A percentile compares a stretch with the other conserved stretches of the same genome.
Evolutionary conservation across 1,139 yeast species (phyloP).

Genomic region (Dujonia santamariae): DNA sequence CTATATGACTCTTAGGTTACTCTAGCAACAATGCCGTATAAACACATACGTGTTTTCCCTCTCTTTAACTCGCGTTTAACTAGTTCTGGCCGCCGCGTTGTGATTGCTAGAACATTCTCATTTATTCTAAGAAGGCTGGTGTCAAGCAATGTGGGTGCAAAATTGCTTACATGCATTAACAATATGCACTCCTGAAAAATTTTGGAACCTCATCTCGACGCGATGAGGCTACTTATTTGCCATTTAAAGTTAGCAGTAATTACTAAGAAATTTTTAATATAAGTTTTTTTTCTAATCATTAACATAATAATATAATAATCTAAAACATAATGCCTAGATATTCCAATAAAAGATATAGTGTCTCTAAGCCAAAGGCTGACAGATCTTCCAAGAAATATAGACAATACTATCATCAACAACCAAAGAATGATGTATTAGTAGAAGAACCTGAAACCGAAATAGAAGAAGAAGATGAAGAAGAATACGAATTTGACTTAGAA

Average conservation of each 20-base stretch:
- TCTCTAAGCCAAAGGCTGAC: conserved; percentile 17
- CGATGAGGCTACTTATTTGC: too few species aligned
- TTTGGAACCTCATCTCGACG: conserved; percentile 8
- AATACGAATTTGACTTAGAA: conserved; percentile 20
- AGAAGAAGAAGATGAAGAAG: conserved; percentile 19
- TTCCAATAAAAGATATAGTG: conserved; percentile 12
- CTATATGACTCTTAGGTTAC: too few species aligned
- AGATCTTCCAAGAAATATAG: conserved; percentile 22
- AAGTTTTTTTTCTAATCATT: not conserved
- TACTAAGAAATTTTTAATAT: conserved; percentile 2
- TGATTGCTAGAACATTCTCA: conserved; percentile 3
- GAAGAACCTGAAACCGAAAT: conserved; percentile 36
- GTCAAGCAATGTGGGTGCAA: conserved; percentile 1
- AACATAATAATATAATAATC: not conserved
- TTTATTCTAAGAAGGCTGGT: not conserved
- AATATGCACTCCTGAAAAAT: conserved; percentile 11
- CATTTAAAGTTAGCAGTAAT: conserved; percentile 1
- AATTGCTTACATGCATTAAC: conserved; percentile 2
- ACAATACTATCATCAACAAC: conserved; percentile 34
- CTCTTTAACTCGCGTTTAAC: too few species aligned
- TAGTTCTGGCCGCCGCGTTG: too few species aligned
- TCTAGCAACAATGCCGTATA: too few species aligned
- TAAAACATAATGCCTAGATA: conserved; percentile 13
- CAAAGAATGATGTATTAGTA: conserved; percentile 31
- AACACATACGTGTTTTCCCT: too few species aligned